Conservation (phyloP, 2,329 filamentous ascomycete genomes). For the Fusarium mexicanum region DNA sequence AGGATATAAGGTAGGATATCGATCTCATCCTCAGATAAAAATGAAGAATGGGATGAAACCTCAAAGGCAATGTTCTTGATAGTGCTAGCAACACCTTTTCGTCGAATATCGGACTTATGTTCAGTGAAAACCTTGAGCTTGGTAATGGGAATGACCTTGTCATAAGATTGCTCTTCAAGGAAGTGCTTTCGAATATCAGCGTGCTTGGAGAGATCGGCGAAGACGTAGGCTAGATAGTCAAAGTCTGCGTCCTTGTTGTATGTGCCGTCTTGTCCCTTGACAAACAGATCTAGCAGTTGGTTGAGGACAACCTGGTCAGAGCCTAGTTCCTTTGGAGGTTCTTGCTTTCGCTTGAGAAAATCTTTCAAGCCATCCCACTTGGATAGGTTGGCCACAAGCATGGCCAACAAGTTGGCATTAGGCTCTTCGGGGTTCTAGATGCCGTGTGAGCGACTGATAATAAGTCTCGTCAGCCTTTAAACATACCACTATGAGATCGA, state of each 20-base stretch:
- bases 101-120: slow-evolving; percentile 81
- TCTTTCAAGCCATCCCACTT: slow-evolving; percentile 80
- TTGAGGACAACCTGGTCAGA: slow-evolving; percentile 81
- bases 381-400: slow-evolving; percentile 91
- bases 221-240: slow-evolving; percentile 93
- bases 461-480: no score
- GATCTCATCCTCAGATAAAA: slow-evolving; percentile 76
- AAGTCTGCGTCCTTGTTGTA: slow-evolving; percentile 89
- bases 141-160: slow-evolving; percentile 84
- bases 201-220: slow-evolving; percentile 91
- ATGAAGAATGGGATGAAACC: slow-evolving; percentile 73
- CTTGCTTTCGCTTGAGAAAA: slow-evolving; percentile 74
- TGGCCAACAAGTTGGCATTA: slow-evolving; percentile 85
- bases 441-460: neutral
- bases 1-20: slow-evolving; percentile 90
- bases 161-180: slow-evolving; percentile 76
- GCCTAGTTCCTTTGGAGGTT: slow-evolving; percentile 73
- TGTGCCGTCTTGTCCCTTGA: slow-evolving; percentile 83
- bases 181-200: slow-evolving; percentile 80
- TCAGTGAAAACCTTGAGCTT: slow-evolving; percentile 97
- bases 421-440: slow-evolving; percentile 75
- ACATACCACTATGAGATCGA: slow-evolving; percentile 78
- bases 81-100: slow-evolving; percentile 93
- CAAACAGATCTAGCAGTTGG: slow-evolving; percentile 94
- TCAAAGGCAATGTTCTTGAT: slow-evolving; percentile 96